phyloP scores from a whole-genome alignment of 257 asterid genomes.

The Solanum pimpinellifolium region DNA sequence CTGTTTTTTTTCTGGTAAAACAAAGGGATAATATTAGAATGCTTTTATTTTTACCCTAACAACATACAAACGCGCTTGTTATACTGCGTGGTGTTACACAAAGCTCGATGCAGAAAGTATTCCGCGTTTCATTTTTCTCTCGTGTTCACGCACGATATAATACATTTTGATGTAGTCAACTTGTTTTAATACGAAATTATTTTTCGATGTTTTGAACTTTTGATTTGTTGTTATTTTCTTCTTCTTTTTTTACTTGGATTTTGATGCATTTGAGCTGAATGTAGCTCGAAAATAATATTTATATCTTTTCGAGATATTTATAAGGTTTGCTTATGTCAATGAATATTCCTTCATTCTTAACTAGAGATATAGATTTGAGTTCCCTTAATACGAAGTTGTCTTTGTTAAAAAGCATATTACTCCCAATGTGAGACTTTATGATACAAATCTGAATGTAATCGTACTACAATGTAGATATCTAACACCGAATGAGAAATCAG shows the following conservation, averaged over 20 bases:
- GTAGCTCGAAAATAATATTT: too few species aligned
- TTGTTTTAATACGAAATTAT: too few species aligned
- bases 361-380: not conserved
- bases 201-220: too few species aligned
- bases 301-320: too few species aligned
- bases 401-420: not conserved
- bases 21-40: not conserved
- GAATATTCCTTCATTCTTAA: too few species aligned
- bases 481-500: accelerated
- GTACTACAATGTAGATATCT: accelerated
- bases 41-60: not conserved
- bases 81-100: not conserved
- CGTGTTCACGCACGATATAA: not conserved
- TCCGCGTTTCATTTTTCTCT: not conserved
- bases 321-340: too few species aligned
- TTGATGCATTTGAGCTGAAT: too few species aligned
- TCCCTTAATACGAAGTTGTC: not conserved
- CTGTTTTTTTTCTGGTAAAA: not conserved
- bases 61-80: not conserved
- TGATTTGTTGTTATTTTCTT: too few species aligned
- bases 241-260: too few species aligned
- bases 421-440: accelerated
- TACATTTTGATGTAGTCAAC: too few species aligned
- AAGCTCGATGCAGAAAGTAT: not conserved
- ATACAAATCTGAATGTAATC: accelerated